Evolutionary conservation across 148 eudicot genomes (phyloP), one percentile per base, ranked within the genome.

Genomic region (Vaccinium macrocarpon): DNA sequence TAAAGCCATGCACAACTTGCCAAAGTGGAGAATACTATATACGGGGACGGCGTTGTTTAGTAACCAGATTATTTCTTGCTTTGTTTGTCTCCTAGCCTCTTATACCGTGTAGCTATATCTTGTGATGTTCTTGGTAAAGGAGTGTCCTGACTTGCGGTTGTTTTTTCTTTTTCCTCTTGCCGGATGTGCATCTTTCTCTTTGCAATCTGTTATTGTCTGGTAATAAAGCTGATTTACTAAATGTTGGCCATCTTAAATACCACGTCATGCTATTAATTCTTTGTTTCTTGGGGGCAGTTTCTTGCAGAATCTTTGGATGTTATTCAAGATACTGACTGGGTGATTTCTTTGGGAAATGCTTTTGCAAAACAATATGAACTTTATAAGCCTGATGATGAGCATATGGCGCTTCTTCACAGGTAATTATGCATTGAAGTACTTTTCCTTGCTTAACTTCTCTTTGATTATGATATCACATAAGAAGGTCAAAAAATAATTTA

Each of bases 301-400:
- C 91, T 97, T 76, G 95, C 99, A 90, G 99, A 97, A 87, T 91
- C 97, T 14, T 85, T 97, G 91, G 99, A 97, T 91, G 97, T 97
- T 83, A 90, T 93, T 88, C 95, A 93, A 88, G 98, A 97, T 87
- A 84, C 85, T 81, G 95, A 90, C 79, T 97, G 98, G 98, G 87
- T 94, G 52, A 90, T 93, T 81, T 87, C 91, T 50, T 82, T 97
- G 19, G 99, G 99, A 82, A 91, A 97, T 90, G 92, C 94, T 84
- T 97, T 97, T 88, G 90, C 96, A 77, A 85, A 90, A 80, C 99
- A 97, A 55, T 97, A 95, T 87, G 98, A 93, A 85, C 96, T 97
- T 75, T 97, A 97, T 86, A 75, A 87, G 55, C 78, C 98, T 82
- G 97, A 95, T 48, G 99, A 95, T 87, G 97, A 95, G 89, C 99